Evolutionary conservation across 106 monocot species (phyloP), one percentile per base, ranked within the genome.

Genomic region (Gastrodia elata): DNA sequence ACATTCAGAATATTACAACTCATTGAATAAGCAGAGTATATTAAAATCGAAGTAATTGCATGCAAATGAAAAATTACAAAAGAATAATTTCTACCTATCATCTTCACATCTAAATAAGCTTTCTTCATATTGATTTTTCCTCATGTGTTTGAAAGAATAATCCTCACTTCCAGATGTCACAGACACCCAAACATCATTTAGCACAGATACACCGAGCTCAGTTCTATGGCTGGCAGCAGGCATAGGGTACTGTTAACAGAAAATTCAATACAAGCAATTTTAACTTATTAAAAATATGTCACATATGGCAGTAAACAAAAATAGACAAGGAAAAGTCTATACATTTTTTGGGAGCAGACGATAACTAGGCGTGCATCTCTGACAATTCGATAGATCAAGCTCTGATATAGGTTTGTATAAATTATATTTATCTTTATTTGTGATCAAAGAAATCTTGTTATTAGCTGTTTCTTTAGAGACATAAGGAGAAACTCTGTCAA

Each of bases 261-360:
- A 77, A 22, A 69, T 69, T 40, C 9, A 69, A 25, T 11, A 38
- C 3, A 40, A 69, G 25, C 26, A 39, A 26, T 5, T 69, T 69
- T 25, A 69, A 69, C 39, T 2, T 27, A 11, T 69, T 3, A 69
- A 22, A 40, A 22, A n/a, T 38, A 3, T 42, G 8, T 71, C 9
- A 32, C 42, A 68, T 11, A 37, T n/a, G 68, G 27, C n/a, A 37
- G 68, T n/a, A 34, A 44, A 40, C 6, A 40, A n/a, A 34, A 58
- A 44, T 44, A 52, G 52, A 6, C 18, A 9, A 46, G 61, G 26
- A 38, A 59, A 49, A 27, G 11, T 72, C 61, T 44, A 83, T 85
- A 93, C 93, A 74, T 84, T 87, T 70, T 87, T 90, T 42, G 94
- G 90, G 24, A 94, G 72, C 55, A 86, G 88, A 28, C 90, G 84